Evolutionary conservation across 2,329 filamentous ascomycete species (phyloP).

Genomic region (Penicillium sp.): DNA sequence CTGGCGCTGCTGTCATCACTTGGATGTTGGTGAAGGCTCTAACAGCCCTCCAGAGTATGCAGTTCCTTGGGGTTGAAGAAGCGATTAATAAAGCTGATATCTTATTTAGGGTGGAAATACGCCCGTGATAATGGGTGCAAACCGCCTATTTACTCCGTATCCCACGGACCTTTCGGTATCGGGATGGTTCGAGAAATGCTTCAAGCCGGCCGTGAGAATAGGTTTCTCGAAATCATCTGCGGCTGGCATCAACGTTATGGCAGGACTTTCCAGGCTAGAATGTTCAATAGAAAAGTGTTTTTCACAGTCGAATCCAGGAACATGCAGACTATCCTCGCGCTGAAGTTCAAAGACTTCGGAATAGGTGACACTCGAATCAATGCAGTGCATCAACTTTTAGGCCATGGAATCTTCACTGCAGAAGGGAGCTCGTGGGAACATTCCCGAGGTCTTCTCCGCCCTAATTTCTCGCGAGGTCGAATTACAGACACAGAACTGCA

Average conservation of each 20-base stretch:
- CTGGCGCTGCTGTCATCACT: neutral
- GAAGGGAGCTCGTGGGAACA: conserved; percentile 34
- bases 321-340: too few species aligned
- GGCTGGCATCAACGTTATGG: conserved; percentile 18
- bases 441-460: conserved; percentile 54
- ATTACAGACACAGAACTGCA: conserved; percentile 28
- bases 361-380: too few species aligned
- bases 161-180: conserved; percentile 3
- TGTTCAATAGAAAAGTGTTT: conserved; percentile 25
- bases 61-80: neutral
- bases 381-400: too few species aligned
- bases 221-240: conserved; percentile 7
- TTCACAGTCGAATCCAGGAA: too few species aligned
- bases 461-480: conserved; percentile 34
- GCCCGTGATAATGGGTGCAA: conserved; percentile 4
- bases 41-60: neutral
- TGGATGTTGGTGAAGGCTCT: neutral
- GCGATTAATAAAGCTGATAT: neutral
- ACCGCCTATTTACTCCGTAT: neutral
- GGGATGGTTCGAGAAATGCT: conserved; percentile 4
- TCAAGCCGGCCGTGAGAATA: conserved; percentile 1
- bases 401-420: too few species aligned
- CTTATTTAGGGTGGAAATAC: conserved; percentile 2
- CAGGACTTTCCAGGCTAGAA: conserved; percentile 20
- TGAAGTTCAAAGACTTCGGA: too few species aligned